These are phyloP conservation scores for Luffa aegyptiaca DNA, from an alignment of 306 rosid genomes.

Conservation along the genomic window DNA sequence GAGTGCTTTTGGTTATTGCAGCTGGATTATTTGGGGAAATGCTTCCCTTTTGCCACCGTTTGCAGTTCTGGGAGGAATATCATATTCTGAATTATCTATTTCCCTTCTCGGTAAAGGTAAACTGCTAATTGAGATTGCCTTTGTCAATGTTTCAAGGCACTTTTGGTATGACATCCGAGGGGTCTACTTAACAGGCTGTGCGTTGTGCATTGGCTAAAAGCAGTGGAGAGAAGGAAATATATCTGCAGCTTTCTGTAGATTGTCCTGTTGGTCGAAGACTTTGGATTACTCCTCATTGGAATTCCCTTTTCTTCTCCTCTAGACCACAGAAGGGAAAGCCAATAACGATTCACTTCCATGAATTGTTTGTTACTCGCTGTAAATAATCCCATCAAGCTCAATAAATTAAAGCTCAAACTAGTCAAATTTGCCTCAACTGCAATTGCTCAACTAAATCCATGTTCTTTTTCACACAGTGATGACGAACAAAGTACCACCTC, in stretches of 20 bases:
- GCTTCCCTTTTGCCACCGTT: background rate
- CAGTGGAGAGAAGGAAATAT: background rate
- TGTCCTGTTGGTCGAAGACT: background rate
- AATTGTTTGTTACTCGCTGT: background rate
- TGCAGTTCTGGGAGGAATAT: background rate
- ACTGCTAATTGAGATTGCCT: background rate
- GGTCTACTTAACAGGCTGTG: background rate
- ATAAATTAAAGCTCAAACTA: background rate
- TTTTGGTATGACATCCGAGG: background rate
- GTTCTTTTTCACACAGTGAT: background rate
- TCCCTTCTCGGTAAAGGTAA: background rate
- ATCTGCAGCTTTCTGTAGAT: background rate
- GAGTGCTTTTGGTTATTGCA: background rate
- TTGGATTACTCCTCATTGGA: background rate
- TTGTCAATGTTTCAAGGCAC: background rate
- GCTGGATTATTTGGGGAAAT: background rate
- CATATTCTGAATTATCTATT: background rate
- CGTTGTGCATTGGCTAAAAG: background rate
- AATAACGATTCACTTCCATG: background rate
- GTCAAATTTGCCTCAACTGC: constrained; percentile 1
- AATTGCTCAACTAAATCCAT: constrained; percentile 1
- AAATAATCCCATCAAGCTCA: background rate
- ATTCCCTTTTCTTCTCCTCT: background rate
- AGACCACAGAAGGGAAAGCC: background rate
- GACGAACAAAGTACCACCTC: background rate